A percentile compares a stretch with the other conserved stretches of the same genome.
Evolutionary conservation across 148 eudicot species (phyloP).

Genomic region (Rhododendron mucronatum): DNA sequence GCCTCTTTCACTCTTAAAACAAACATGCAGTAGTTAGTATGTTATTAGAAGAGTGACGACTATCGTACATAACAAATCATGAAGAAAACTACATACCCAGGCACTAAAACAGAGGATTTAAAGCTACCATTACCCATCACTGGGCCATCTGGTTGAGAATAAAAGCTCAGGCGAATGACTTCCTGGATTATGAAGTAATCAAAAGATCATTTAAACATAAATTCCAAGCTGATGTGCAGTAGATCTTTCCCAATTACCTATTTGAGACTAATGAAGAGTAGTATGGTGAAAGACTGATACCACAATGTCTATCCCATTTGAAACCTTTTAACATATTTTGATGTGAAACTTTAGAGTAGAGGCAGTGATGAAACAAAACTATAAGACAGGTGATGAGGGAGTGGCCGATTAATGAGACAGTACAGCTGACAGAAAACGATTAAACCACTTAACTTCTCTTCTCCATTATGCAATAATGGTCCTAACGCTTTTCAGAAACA

Average conservation of each 20-base stretch:
- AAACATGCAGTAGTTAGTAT: slow-evolving; percentile 7
- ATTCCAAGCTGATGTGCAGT: not conserved
- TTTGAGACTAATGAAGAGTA: not conserved
- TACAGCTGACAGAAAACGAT: not conserved
- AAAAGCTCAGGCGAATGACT: slow-evolving; percentile 67
- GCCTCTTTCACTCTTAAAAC: slow-evolving; percentile 74
- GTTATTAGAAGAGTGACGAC: not conserved
- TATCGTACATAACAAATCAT: not conserved
- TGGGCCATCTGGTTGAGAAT: slow-evolving; percentile 87
- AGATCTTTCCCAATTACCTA: not conserved
- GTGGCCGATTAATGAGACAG: slow-evolving; percentile 1
- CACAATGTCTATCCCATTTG: not conserved
- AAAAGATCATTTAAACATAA: not conserved
- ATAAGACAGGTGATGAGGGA: not conserved
- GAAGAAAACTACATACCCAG: slow-evolving; percentile 57
- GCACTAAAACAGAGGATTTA: slow-evolving; percentile 64
- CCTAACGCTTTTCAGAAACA: not conserved
- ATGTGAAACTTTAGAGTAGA: not conserved
- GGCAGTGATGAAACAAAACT: not conserved
- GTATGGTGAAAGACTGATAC: not conserved
- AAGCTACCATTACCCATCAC: slow-evolving; percentile 73
- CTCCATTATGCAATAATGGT: not conserved
- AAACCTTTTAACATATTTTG: not conserved
- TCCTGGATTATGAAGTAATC: slow-evolving; percentile 49
- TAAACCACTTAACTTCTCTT: not conserved